Percentiles rank a stretch among this genome's conserved stretches.
phyloP scores from a whole-genome alignment of 2,329 filamentous ascomycete genomes.

The Fusarium sp. region DNA sequence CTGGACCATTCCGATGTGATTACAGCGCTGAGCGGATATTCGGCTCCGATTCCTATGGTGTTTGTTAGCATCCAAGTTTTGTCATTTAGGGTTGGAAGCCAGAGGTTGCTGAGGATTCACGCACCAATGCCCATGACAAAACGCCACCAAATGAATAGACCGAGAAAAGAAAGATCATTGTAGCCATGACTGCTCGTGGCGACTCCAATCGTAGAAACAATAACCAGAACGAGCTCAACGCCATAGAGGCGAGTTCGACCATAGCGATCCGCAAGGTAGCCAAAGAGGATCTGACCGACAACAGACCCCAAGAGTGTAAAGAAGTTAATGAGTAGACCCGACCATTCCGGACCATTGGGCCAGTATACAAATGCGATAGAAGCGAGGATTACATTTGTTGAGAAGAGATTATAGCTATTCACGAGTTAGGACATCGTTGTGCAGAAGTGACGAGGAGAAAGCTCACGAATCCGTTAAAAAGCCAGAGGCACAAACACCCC shows the following conservation, averaged over 20 bases:
- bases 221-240: slow-evolving; percentile 65
- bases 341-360: slow-evolving; percentile 56
- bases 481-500: slow-evolving; percentile 64
- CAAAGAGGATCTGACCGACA: slow-evolving; percentile 62
- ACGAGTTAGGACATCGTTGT: not conserved
- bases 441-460: not conserved
- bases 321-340: slow-evolving; percentile 61
- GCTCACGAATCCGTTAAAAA: slow-evolving; percentile 64
- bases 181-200: slow-evolving; percentile 63
- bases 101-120: slow-evolving; percentile 14
- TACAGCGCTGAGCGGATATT: slow-evolving; percentile 73
- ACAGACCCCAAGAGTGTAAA: slow-evolving; percentile 64
- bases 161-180: slow-evolving; percentile 60
- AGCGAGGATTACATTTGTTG: slow-evolving; percentile 64
- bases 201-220: slow-evolving; percentile 66
- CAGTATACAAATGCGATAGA: slow-evolving; percentile 64
- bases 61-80: slow-evolving; percentile 10
- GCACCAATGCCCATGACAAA: slow-evolving; percentile 64
- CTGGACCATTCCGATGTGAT: slow-evolving; percentile 74
- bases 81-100: not conserved
- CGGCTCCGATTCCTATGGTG: slow-evolving; percentile 67
- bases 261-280: slow-evolving; percentile 63
- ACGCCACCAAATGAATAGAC: slow-evolving; percentile 63
- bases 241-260: slow-evolving; percentile 66
- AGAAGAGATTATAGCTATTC: slow-evolving; percentile 62